phyloP scores from a whole-genome alignment of 2,329 filamentous ascomycete species.

The Botrytis squamosa region DNA sequence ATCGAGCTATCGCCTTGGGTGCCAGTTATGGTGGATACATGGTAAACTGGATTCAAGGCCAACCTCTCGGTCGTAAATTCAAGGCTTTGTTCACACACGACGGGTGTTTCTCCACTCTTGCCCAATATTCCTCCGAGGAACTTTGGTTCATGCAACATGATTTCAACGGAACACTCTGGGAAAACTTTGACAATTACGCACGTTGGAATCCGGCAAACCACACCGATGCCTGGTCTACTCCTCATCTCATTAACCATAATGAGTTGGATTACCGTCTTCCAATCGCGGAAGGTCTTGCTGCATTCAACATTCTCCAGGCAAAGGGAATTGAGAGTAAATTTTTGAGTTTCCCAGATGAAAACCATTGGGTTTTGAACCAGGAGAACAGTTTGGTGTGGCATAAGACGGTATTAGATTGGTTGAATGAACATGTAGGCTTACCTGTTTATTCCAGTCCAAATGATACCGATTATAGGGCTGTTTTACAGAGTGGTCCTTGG shows the following conservation, averaged over 20 bases:
- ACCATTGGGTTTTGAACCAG: constrained; percentile 76
- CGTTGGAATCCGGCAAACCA: constrained; percentile 64
- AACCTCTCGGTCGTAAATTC: constrained; percentile 75
- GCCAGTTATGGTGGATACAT: constrained; percentile 72
- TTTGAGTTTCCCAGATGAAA: constrained; percentile 65
- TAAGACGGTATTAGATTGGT: constrained; percentile 76
- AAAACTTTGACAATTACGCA: constrained; percentile 59
- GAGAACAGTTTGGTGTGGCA: constrained; percentile 90
- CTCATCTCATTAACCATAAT: constrained; percentile 82
- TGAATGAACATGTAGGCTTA: constrained; percentile 44
- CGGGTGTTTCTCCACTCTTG: constrained; percentile 14
- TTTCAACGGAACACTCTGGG: constrained; percentile 60
- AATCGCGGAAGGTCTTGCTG: constrained; percentile 69
- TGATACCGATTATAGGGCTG: constrained; percentile 13
- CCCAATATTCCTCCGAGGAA: constrained; percentile 61
- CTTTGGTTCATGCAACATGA: constrained; percentile 66
- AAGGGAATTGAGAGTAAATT: constrained; percentile 59
- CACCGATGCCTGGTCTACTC: constrained; percentile 73
- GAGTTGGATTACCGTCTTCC: constrained; percentile 84
- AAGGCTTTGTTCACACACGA: constrained; percentile 51
- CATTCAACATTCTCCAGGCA: constrained; percentile 56
- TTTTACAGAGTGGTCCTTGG: constrained; percentile 18
- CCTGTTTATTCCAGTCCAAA: constrained; percentile 15
- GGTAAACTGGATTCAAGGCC: constrained; percentile 87
- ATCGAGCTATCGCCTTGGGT: constrained; percentile 66